Evolutionary conservation across 495 filamentous ascomycete species (phyloP).

Genomic region (Terfezia claveryi): DNA sequence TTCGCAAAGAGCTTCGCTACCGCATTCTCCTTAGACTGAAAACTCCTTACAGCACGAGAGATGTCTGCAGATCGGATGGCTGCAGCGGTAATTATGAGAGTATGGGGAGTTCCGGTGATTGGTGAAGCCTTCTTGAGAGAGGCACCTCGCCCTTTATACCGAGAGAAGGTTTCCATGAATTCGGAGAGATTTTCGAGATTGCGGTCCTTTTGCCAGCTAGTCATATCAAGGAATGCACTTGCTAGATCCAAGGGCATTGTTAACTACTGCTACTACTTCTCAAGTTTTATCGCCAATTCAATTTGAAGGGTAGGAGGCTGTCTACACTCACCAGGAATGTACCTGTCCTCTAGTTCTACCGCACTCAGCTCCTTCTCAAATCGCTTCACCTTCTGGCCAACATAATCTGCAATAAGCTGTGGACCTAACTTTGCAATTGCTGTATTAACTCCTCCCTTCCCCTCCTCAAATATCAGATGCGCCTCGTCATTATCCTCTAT

Average conservation of each 20-base stretch:
- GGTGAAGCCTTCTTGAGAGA: constrained; percentile 26
- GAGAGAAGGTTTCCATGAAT: constrained; percentile 39
- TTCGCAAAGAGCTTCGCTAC: constrained; percentile 93
- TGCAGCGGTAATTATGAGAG: constrained; percentile 56
- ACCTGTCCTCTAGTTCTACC: constrained; percentile 62
- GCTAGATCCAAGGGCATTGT: constrained; percentile 17
- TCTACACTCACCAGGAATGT: constrained; percentile 45
- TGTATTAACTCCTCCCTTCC: constrained; percentile 33
- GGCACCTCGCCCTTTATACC: constrained; percentile 2
- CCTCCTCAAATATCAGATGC: constrained; percentile 32
- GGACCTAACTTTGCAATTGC: constrained; percentile 65
- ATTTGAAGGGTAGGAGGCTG: not conserved
- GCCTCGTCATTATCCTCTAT: constrained; percentile 36
- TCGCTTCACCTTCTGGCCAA: constrained; percentile 54
- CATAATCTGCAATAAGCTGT: constrained; percentile 61
- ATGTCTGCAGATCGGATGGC: constrained; percentile 63
- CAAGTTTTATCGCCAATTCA: constrained; percentile 6
- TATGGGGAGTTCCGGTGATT: constrained; percentile 50
- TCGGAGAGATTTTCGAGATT: constrained; percentile 46
- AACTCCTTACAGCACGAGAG: constrained; percentile 48
- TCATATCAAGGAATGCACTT: constrained; percentile 46
- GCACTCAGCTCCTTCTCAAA: constrained; percentile 57
- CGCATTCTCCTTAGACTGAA: constrained; percentile 49
- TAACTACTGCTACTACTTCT: not conserved
- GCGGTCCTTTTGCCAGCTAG: constrained; percentile 40